Evolutionary conservation across 1,139 yeast genomes (phyloP).

Genomic region (Pneumocystis murina): DNA sequence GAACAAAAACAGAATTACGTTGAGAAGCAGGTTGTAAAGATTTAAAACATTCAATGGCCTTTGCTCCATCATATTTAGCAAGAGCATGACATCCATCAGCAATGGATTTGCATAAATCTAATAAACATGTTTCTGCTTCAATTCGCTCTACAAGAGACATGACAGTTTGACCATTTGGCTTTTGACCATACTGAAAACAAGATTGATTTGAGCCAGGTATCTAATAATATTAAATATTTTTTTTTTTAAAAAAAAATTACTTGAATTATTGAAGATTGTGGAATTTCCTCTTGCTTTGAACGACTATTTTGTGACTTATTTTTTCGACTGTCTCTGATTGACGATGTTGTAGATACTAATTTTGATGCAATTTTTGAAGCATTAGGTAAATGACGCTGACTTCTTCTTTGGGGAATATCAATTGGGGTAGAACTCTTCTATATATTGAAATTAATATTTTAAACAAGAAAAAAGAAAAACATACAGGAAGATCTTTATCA

Average conservation of each 20-base stretch:
- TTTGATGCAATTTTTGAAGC: neutral
- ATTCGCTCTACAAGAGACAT: conserved; percentile 21
- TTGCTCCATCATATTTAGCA: conserved; percentile 59
- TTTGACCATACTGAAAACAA: neutral
- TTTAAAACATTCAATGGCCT: conserved; percentile 58
- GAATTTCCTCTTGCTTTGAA: neutral
- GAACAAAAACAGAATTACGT: conserved; percentile 70
- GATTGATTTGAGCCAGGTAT: neutral
- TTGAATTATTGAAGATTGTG: neutral
- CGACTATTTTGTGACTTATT: neutral
- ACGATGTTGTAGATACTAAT: neutral
- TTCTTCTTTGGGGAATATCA: neutral
- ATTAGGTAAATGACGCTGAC: neutral
- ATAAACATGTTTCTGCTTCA: conserved; percentile 33
- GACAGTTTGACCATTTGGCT: conserved; percentile 13
- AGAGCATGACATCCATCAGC: conserved; percentile 55
- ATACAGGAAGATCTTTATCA: neutral
- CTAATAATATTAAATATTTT: neutral
- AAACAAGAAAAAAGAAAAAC: neutral
- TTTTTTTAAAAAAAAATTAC: neutral
- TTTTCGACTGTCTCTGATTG: neutral
- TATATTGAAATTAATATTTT: neutral
- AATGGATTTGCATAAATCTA: conserved; percentile 41
- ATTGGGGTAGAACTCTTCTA: neutral
- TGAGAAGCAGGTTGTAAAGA: conserved; percentile 45